Percentiles rank a stretch among this genome's conserved stretches.
These are phyloP conservation scores for Alternaria alternata DNA, from an alignment of 2,329 filamentous ascomycete species.

Conservation along the genomic window DNA sequence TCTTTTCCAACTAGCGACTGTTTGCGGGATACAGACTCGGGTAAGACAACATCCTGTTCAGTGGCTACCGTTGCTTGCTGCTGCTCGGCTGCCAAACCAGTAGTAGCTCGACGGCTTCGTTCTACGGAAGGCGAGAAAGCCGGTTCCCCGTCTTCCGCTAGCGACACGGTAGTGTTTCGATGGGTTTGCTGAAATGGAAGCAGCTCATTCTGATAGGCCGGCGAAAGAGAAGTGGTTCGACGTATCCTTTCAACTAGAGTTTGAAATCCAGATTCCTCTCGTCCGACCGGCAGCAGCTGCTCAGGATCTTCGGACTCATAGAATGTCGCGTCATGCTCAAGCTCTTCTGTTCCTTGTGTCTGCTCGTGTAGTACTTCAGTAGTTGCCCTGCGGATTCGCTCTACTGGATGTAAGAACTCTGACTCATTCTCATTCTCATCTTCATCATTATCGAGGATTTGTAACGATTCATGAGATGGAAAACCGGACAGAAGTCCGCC, in stretches of 20 bases:
- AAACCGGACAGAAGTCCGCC: neutral
- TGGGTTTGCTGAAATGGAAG: neutral
- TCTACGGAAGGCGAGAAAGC: neutral
- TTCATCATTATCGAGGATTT: neutral
- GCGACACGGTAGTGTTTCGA: neutral
- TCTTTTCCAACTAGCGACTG: neutral
- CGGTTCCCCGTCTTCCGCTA: neutral
- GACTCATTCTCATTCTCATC: neutral
- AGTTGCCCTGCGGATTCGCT: neutral
- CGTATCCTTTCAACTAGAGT: neutral
- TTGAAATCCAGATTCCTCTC: neutral
- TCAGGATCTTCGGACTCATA: neutral
- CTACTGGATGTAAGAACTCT: neutral
- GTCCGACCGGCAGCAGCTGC: neutral
- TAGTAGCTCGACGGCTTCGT: neutral
- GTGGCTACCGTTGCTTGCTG: neutral
- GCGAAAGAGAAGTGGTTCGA: neutral
- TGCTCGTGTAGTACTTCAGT: neutral
- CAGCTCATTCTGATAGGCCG: neutral
- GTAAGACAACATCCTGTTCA: neutral
- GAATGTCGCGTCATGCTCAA: neutral
- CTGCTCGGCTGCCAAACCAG: neutral
- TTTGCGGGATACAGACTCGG: neutral
- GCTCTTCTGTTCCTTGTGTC: neutral
- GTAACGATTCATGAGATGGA: too few relatives aligned